These are phyloP conservation scores for Fulvia fulva DNA, from an alignment of 2,329 filamentous ascomycete genomes.

Conservation along the genomic window DNA sequence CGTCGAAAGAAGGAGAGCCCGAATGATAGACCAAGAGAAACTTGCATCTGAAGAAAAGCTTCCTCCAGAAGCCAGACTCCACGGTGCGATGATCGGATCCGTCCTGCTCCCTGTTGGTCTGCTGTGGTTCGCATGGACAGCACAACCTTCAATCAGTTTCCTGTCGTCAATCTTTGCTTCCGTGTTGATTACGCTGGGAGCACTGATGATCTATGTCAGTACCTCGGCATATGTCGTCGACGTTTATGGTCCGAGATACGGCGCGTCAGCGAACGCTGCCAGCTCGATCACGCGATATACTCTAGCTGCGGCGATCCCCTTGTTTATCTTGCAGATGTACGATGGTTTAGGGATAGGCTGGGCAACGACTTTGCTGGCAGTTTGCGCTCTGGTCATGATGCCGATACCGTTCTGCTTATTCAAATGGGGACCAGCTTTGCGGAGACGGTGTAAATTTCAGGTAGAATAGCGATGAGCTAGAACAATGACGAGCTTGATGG, in stretches of 20 bases:
- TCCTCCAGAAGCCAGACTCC: conserved; percentile 61
- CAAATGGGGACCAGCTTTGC: neutral
- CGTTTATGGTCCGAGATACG: neutral
- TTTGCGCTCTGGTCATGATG: conserved; percentile 28
- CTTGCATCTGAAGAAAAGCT: conserved; percentile 45
- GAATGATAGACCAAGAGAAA: neutral
- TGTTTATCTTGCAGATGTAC: conserved; percentile 34
- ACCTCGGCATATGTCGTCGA: neutral
- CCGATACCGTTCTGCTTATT: conserved; percentile 22
- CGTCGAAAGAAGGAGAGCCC: neutral
- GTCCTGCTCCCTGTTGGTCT: conserved; percentile 59
- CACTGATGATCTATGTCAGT: neutral
- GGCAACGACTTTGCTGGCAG: conserved; percentile 39
- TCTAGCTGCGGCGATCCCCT: neutral
- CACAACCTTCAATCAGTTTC: neutral
- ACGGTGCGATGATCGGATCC: conserved; percentile 57
- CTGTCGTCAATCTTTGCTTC: neutral
- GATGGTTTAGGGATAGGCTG: conserved; percentile 36
- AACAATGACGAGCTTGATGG: neutral
- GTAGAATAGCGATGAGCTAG: neutral
- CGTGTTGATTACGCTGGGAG: neutral
- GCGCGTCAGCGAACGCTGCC: neutral
- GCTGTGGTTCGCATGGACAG: conserved; percentile 43
- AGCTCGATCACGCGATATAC: neutral
- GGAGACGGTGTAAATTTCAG: neutral